These are phyloP conservation scores for Solanum pinnatisectum DNA, from an alignment of 257 asterid species.

Conservation along the genomic window DNA sequence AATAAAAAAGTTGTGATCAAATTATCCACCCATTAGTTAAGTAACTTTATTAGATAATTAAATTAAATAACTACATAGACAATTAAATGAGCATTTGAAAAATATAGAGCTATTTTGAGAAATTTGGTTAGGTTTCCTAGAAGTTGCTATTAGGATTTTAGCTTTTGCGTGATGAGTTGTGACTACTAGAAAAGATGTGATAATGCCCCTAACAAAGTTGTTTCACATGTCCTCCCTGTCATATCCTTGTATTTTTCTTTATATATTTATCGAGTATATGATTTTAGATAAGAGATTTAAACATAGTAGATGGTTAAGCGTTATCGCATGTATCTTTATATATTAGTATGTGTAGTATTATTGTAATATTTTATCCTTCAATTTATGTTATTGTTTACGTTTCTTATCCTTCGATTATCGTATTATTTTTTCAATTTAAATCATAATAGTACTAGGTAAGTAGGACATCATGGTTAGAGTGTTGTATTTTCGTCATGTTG, in stretches of 20 bases:
- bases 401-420: neutral
- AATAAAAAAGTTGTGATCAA: neutral
- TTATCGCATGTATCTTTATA: neutral
- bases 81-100: neutral
- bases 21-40: neutral
- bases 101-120: neutral
- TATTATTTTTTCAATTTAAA: neutral
- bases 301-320: neutral
- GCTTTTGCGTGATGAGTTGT: neutral
- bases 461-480: no score
- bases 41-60: neutral
- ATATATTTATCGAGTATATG: neutral
- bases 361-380: neutral
- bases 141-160: neutral
- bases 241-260: neutral
- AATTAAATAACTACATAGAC: neutral
- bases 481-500: neutral
- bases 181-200: constrained; percentile 7
- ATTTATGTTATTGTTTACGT: neutral
- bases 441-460: neutral
- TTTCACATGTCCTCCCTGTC: constrained; percentile 18
- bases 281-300: neutral
- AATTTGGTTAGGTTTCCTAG: neutral
- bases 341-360: neutral
- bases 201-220: neutral